Evolutionary conservation across 2,329 filamentous ascomycete genomes (phyloP), one percentile per base, ranked within the genome.

Genomic region (Colletotrichum magnum): DNA sequence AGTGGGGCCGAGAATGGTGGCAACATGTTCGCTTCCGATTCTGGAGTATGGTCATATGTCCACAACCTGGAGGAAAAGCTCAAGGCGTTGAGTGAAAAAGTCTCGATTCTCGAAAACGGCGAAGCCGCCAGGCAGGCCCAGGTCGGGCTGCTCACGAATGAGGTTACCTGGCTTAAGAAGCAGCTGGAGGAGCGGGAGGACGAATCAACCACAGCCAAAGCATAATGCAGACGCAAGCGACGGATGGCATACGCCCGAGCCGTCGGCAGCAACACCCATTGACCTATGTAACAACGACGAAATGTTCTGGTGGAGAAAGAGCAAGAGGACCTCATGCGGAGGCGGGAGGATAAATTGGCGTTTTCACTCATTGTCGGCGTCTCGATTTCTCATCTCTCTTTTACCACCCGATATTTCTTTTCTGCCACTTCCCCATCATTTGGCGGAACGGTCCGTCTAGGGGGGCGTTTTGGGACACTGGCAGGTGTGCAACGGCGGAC

Each of bases 21-120:
- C 70, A 94, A 93, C 73, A 85, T 94, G 69, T 91, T 94, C 77
- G 83, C 89, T 60, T 83, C 83, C 18, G 88, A 90, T 58, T 85
- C 89, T 71, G 90, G 89, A 50, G 82, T 95, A 9, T 94, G 91
- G 91, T 82, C 86, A 4, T 94, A 94, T 74, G 88, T 95, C 41
- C 90, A 93, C 65, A 86, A 85, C 18, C 83, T 95, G 58, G 93
- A 95, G 75, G 87, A 89, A 13, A 83, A 82, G 72, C 77, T 88
- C n/a, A 83, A 84, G 64, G 77, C 81, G 13, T 74, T 87, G 24
- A 80, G 79, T 45, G 84, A 87, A 18, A 77, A 80, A 60, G 76
- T 77, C 47, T 58, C 72, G 47, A 74, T 74, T 5, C 79, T 87
- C 75, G 84, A 85, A 71, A 76, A 78, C 24, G 72, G 75, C 57